Conservation (phyloP, 2,329 filamentous ascomycete genomes). For the Thielaviopsis punctulata region DNA sequence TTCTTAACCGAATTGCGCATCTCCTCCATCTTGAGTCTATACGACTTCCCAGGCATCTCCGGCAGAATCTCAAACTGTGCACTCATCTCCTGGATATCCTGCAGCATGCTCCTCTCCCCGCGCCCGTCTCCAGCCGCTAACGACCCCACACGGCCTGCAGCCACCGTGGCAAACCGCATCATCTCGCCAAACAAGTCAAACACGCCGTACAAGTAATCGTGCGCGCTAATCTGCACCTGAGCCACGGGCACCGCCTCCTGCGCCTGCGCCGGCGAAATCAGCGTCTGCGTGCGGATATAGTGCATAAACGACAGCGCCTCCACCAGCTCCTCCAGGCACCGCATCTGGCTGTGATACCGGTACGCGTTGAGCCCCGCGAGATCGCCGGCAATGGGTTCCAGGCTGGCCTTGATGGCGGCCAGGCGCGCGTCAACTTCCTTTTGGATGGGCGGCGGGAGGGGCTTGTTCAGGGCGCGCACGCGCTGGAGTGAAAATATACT, state of each 20-base stretch:
- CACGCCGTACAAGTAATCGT: slow-evolving; percentile 80
- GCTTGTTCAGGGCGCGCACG: slow-evolving; percentile 42
- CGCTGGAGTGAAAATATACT: slow-evolving; percentile 26
- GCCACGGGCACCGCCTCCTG: slow-evolving; percentile 29
- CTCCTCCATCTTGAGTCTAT: slow-evolving; percentile 65
- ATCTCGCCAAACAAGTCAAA: slow-evolving; percentile 92
- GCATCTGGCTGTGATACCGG: slow-evolving; percentile 66
- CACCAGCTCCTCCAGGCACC: slow-evolving; percentile 84
- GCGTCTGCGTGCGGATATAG: slow-evolving; percentile 61
- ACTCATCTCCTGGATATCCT: slow-evolving; percentile 64
- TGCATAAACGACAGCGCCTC: slow-evolving; percentile 80
- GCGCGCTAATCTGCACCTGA: slow-evolving; percentile 38
- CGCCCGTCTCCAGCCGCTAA: slow-evolving; percentile 18
- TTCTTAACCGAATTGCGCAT: slow-evolving; percentile 85
- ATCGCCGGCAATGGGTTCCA: slow-evolving; percentile 52
- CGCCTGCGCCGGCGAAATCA: slow-evolving; percentile 53
- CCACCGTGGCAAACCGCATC: slow-evolving; percentile 90
- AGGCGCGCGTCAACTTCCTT: slow-evolving; percentile 55
- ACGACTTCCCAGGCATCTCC: slow-evolving; percentile 38
- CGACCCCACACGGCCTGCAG: slow-evolving; percentile 56
- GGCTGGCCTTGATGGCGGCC: slow-evolving; percentile 51
- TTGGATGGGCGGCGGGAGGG: slow-evolving; percentile 50
- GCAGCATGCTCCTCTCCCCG: slow-evolving; percentile 44
- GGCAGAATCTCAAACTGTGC: slow-evolving; percentile 59
- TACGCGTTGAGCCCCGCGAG: slow-evolving; percentile 63